Conservation (phyloP, 495 filamentous ascomycete species). For the Tuber melanosporum region DNA sequence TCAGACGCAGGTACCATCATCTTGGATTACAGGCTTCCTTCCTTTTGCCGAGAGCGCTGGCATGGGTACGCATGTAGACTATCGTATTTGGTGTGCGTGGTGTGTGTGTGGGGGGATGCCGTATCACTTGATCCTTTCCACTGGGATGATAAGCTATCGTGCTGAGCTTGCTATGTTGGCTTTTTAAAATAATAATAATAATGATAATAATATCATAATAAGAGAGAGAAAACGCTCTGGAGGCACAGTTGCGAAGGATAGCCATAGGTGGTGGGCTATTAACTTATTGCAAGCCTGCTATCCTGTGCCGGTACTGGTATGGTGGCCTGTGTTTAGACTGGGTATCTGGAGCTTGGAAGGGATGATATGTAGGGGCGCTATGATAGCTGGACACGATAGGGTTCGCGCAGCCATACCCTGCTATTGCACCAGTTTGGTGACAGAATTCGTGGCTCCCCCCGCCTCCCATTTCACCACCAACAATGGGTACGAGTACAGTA, state of each 20-base stretch:
- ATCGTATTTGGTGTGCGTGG: neutral
- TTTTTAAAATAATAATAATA: neutral
- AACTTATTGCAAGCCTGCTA: too few relatives aligned
- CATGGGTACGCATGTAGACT: neutral
- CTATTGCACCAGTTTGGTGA: too few relatives aligned
- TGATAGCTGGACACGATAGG: neutral
- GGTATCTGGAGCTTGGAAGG: too few relatives aligned
- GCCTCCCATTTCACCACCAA: too few relatives aligned
- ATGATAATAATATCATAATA: too few relatives aligned
- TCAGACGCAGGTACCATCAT: neutral
- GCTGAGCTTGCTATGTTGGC: neutral
- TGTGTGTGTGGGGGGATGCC: neutral
- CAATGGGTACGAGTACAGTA: too few relatives aligned
- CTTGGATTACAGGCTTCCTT: neutral
- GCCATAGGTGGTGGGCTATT: neutral
- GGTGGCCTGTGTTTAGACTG: too few relatives aligned
- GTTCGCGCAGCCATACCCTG: too few relatives aligned
- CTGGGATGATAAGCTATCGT: neutral
- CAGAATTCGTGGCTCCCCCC: too few relatives aligned
- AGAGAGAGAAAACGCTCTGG: neutral
- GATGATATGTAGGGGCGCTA: neutral
- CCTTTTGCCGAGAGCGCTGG: neutral
- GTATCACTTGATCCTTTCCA: neutral
- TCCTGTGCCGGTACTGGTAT: too few relatives aligned
- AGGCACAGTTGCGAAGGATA: neutral